Base-by-base conservation (phyloP, 257 asterid genomes). In the Leonotis leonurus region DNA sequence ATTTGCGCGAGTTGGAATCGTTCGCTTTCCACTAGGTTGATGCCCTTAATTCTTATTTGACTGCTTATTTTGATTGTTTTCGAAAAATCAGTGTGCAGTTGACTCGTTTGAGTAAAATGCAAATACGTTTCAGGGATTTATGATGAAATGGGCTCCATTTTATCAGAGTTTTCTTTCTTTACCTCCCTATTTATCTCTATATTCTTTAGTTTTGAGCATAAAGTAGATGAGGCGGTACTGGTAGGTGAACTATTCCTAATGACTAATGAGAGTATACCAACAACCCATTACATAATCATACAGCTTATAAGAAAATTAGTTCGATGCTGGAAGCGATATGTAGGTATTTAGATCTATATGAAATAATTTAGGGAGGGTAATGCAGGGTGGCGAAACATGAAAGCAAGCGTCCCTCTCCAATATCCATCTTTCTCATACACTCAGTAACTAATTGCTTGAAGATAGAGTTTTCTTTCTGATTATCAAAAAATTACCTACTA, bases 21-120 rank as follows among this genome's bases (percentile, higher is more conserved):
- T 26, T 76, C 95, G 48, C 96, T 90, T 65, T 83, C 89, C 45
- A 88, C 85, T 32, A 90, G 98, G 98, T 90, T 44, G 41, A 62
- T 65, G 60, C 74, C 70, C n/a, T n/a, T n/a, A n/a, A n/a, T n/a
- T n/a, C 72, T 70, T 70, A 52, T 64, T 66, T 67, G 13, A 13
- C 54, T 50, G 59, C 35, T n/a, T n/a, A 9, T 43, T 41, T 17
- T 8, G 7, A 21, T 18, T 52, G 8, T 17, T 36, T 8, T 60
- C 8, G 56, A 69, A 8, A 18, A 22, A n/a, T n/a, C 17, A 13
- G 37, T 20, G 29, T 48, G 46, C 3, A 37, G 55, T 26, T 67
- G 59, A 14, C 57, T 43, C 36, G 9, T 25, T 18, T 46, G 60
- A 41, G 18, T 49, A 9, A 54, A 41, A 22, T 22, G 14, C 26